A percentile compares a stretch with the other conserved stretches of the same genome.
These are phyloP conservation scores for Boletus albobrunnescens DNA, from an alignment of 1,284 basidiomycete genomes.

Conservation along the genomic window DNA sequence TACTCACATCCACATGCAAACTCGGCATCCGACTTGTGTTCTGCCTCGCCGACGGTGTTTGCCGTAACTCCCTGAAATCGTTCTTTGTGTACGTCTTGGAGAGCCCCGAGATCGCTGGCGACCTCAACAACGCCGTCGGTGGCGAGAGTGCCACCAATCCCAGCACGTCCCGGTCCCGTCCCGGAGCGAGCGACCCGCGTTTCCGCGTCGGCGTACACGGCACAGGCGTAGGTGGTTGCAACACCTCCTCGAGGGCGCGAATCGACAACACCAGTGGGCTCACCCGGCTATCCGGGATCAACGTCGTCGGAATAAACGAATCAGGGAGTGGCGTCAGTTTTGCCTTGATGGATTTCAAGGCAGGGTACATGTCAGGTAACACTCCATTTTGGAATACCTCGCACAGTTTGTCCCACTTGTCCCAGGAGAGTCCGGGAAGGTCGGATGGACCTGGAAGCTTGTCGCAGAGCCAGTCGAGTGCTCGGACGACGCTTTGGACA, in stretches of 20 bases:
- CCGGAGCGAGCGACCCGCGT: constrained; percentile 4
- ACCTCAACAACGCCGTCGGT: constrained; percentile 64
- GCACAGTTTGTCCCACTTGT: constrained; percentile 34
- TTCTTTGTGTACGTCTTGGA: constrained; percentile 76
- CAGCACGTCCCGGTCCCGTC: constrained; percentile 22
- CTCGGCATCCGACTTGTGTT: constrained; percentile 80
- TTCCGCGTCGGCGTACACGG: constrained; percentile 29
- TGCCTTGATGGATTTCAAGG: constrained; percentile 30
- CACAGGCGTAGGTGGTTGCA: constrained; percentile 21
- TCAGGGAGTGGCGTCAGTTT: constrained; percentile 30
- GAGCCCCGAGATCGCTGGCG: constrained; percentile 69
- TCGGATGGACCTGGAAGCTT: constrained; percentile 34
- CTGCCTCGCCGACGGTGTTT: constrained; percentile 59
- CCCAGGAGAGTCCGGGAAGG: constrained; percentile 32
- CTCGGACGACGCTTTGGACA: constrained; percentile 27
- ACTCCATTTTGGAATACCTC: constrained; percentile 29
- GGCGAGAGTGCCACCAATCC: constrained; percentile 41
- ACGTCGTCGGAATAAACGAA: constrained; percentile 26
- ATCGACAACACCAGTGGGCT: constrained; percentile 22
- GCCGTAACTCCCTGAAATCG: constrained; percentile 71
- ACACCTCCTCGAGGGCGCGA: constrained; percentile 21
- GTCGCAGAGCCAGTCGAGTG: constrained; percentile 29
- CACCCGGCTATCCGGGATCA: constrained; percentile 22
- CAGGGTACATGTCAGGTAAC: constrained; percentile 24
- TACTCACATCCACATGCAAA: constrained; percentile 69